These are phyloP conservation scores for Claviceps sp. DNA, from an alignment of 2,329 filamentous ascomycete genomes.

Conservation along the genomic window DNA sequence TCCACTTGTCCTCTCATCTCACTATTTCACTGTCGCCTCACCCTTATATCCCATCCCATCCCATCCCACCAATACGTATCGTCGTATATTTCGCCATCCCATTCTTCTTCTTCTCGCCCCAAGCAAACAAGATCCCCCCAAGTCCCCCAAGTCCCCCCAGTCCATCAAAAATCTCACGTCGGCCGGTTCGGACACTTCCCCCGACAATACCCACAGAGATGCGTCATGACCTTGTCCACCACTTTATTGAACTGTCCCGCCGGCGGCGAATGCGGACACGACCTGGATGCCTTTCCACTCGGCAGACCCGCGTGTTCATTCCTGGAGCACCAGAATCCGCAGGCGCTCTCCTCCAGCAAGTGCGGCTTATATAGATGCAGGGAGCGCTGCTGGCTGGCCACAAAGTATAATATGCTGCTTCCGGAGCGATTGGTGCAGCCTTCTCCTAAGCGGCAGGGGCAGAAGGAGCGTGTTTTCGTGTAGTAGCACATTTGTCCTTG, in stretches of 20 bases:
- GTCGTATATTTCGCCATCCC: no score
- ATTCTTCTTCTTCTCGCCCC: no score
- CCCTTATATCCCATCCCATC: not conserved
- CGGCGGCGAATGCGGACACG: not conserved
- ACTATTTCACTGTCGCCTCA: not conserved
- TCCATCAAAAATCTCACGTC: no score
- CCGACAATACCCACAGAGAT: not conserved
- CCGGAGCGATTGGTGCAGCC: not conserved
- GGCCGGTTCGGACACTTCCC: not conserved
- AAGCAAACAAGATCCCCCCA: no score
- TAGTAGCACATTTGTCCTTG: constrained; percentile 1
- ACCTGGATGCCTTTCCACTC: not conserved
- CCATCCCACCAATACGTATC: no score
- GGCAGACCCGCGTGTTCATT: not conserved
- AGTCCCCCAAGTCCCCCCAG: no score
- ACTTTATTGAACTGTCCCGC: not conserved
- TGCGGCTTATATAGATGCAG: not conserved
- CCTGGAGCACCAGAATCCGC: not conserved
- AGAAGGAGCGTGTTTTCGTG: constrained; percentile 1
- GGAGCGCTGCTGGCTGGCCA: not conserved
- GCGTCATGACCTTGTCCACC: not conserved
- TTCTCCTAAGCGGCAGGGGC: constrained; percentile 1
- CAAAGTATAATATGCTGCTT: not conserved
- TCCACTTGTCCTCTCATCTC: not conserved
- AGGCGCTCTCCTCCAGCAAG: not conserved